Percentiles rank a stretch among this genome's conserved stretches.
Evolutionary conservation across 2,329 filamentous ascomycete genomes (phyloP).

Genomic region (Neofusicoccum laricinum): DNA sequence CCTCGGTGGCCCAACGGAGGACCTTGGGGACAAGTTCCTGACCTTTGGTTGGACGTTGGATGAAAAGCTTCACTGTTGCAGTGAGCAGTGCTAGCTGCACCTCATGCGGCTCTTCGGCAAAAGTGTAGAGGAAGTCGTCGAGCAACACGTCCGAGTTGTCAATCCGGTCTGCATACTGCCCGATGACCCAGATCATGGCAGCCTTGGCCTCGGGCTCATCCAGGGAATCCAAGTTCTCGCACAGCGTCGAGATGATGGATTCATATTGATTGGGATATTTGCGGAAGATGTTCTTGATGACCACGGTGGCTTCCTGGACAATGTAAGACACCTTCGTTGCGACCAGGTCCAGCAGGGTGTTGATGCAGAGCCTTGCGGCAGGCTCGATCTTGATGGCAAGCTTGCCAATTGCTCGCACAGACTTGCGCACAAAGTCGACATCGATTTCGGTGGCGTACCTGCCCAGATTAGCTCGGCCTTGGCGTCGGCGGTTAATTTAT

Average conservation of each 20-base stretch:
- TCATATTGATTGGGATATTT: conserved; percentile 99
- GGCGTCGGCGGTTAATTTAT: neutral
- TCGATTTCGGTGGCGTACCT: conserved; percentile 94
- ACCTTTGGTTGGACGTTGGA: conserved; percentile 91
- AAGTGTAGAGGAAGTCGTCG: conserved; percentile 92
- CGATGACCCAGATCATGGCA: conserved; percentile 99
- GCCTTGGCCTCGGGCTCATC: conserved; percentile 98
- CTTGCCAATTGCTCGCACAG: conserved; percentile 95
- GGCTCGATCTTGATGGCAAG: conserved; percentile 98
- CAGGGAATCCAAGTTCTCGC: conserved; percentile 91
- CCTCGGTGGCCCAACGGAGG: conserved; percentile 96
- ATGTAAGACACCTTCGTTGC: conserved; percentile 99
- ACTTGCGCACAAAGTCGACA: conserved; percentile 97
- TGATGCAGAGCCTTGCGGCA: conserved; percentile 85
- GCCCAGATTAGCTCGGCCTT: conserved; percentile 19
- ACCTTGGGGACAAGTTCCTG: conserved; percentile 92
- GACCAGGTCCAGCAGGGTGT: conserved; percentile 86
- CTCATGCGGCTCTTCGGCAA: conserved; percentile 90
- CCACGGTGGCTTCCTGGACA: conserved; percentile 96
- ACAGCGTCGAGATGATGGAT: conserved; percentile 91
- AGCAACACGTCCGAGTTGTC: conserved; percentile 93
- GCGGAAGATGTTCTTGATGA: conserved; percentile 98
- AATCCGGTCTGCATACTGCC: conserved; percentile 94
- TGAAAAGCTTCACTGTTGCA: conserved; percentile 96
- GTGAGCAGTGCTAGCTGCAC: conserved; percentile 93